Base-by-base conservation (phyloP, 257 asterid genomes). In the Nicotiana otophora region DNA sequence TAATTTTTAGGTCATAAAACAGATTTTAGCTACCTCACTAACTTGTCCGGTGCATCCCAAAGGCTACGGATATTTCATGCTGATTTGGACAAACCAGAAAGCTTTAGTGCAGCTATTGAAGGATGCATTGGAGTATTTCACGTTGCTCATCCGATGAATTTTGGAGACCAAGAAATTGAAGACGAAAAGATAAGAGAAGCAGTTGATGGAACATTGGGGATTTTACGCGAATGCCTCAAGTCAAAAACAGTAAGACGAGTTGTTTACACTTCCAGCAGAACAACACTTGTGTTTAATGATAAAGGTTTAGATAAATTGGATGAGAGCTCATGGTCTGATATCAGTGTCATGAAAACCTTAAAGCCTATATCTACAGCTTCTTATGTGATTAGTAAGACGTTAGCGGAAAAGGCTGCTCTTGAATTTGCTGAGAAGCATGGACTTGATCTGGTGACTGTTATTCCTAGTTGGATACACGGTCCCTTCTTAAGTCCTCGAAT, bases 71-170 rank as follows among this genome's bases (percentile, higher is more conserved):
- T 93, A 34, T 92, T 89, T 92, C 61, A 62, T 36, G 97, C 97
- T 1, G 93, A 93, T 78, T 85, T 93, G 23, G 89, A 89, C 70
- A 81, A 86, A 0, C 94, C 97, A 1, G 89, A 85, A 14, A 84
- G 83, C 66, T 94, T 94, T 51, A 69, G 55, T 0, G 81, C 88
- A 3, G 89, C 97, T 76, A 80, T 93, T 1, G 84, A 88, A 57
- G 98, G 95, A 5, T 94, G 97, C 88, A 4, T 33, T 78, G 95
- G 97, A 2, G 91, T 92, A 8, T 94, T 92, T 84, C 98, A 94
- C 87, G 85, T 82, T 81, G 97, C 96, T 28, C 98, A 94, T 69
- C 97, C 98, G 0, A 64, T 92, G 2, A 93, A 92, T 65, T 85
- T 89, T 31, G 88, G 70, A 9, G 90, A 83, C 80, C 87, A 82